Evolutionary conservation across 805 yeast species (phyloP).

Genomic region (Metschnikowia picachoensis): DNA sequence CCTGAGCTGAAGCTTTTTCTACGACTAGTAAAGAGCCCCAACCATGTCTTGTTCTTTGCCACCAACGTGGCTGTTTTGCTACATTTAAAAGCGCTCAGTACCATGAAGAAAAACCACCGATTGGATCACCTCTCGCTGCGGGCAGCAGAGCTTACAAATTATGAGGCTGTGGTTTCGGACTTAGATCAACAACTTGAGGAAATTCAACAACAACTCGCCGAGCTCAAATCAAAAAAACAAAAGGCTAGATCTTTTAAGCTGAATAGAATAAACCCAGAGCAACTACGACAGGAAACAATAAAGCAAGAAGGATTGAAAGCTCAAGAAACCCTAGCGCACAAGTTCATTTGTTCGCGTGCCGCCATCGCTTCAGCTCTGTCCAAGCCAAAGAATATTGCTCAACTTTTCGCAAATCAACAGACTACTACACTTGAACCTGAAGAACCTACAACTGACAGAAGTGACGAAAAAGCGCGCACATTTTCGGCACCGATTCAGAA

Average conservation of each 20-base stretch:
- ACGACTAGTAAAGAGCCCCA: conserved; percentile 15
- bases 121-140: conserved; percentile 9
- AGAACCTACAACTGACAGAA: neutral
- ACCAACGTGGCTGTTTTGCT: conserved; percentile 17
- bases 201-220: conserved; percentile 9
- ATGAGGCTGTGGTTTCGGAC: conserved; percentile 14
- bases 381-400: conserved; percentile 8
- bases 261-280: neutral
- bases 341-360: conserved; percentile 1
- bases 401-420: conserved; percentile 2
- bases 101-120: conserved; percentile 7
- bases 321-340: conserved; percentile 1
- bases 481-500: conserved; percentile 21
- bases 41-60: conserved; percentile 17
- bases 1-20: conserved; percentile 13
- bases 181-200: conserved; percentile 12
- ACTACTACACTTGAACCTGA: neutral
- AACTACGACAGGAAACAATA: neutral
- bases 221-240: conserved; percentile 5
- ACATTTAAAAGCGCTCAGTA: conserved; percentile 14
- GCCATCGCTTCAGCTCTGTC: neutral
- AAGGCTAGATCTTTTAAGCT: no score
- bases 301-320: neutral
- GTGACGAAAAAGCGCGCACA: neutral
- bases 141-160: conserved; percentile 14